These are phyloP conservation scores for Rheum nobile DNA, from an alignment of 148 eudicot species.

Conservation along the genomic window DNA sequence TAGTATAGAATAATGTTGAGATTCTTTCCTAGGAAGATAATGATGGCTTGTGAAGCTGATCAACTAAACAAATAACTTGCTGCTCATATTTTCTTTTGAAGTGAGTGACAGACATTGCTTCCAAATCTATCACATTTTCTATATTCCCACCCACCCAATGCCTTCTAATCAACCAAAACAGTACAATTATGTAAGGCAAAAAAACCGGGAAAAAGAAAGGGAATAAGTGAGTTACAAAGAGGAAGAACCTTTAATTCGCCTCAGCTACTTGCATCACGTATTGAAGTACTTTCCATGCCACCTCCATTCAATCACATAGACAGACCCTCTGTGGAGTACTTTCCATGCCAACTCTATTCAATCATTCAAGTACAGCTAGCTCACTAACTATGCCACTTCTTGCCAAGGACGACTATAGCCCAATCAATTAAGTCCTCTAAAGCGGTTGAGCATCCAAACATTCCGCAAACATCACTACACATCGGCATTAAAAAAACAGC, in stretches of 20 bases:
- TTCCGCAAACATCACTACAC: not conserved
- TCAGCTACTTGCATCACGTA: too few species aligned
- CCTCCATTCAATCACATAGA: not conserved
- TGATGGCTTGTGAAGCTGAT: not conserved
- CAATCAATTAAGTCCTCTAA: not conserved
- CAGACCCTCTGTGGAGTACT: not conserved
- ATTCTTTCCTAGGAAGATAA: not conserved
- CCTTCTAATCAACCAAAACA: too few species aligned
- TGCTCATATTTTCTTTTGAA: conserved; percentile 98
- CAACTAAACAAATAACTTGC: conserved; percentile 32
- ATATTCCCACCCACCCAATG: too few species aligned
- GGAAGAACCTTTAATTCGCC: too few species aligned
- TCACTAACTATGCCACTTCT: not conserved
- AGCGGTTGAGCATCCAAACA: not conserved
- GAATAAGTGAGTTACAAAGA: too few species aligned
- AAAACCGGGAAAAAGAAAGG: too few species aligned
- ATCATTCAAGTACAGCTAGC: not conserved
- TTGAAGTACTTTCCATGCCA: too few species aligned
- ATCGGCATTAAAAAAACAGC: not conserved
- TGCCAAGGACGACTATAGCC: not conserved
- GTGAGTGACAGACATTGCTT: conserved; percentile 91
- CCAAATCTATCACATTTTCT: too few species aligned
- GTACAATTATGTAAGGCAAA: too few species aligned
- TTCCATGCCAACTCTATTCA: not conserved
- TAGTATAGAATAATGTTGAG: not conserved